Percentiles rank a stretch among this genome's conserved stretches.
Conservation (phyloP, 306 rosid species). For the Astragalus membranaceus region DNA sequence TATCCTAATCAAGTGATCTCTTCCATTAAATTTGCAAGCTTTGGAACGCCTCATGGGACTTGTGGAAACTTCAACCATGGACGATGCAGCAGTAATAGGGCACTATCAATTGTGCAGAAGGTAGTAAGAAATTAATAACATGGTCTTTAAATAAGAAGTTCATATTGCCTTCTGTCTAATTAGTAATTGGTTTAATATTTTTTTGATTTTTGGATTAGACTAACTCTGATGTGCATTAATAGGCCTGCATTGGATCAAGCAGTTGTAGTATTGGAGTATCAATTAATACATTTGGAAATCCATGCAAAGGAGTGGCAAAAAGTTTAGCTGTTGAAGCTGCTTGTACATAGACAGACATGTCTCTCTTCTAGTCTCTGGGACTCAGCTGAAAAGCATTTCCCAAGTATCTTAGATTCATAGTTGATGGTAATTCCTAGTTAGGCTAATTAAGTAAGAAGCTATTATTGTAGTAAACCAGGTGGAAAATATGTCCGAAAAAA, state of each 20-base stretch:
- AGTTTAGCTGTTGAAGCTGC: constrained; percentile 90
- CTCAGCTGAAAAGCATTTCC: not conserved
- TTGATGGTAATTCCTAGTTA: constrained; percentile 20
- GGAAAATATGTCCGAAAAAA: not conserved
- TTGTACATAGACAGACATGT: constrained; percentile 40
- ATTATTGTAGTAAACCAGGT: not conserved
- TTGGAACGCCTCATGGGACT: constrained; percentile 68
- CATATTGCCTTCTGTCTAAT: not conserved
- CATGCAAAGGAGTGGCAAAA: constrained; percentile 60
- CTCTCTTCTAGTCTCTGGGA: constrained; percentile 1
- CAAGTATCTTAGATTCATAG: not conserved
- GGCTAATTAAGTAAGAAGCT: not conserved
- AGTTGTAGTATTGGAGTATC: constrained; percentile 66
- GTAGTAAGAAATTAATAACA: constrained; percentile 4
- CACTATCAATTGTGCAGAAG: constrained; percentile 67
- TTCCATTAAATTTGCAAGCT: constrained; percentile 82
- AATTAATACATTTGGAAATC: constrained; percentile 51
- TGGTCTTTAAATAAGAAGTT: not conserved
- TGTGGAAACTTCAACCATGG: constrained; percentile 77
- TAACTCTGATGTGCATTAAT: not conserved
- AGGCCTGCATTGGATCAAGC: constrained; percentile 86
- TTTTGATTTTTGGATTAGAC: not conserved
- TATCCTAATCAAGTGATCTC: constrained; percentile 65
- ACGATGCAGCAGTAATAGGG: constrained; percentile 51
- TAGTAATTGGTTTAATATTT: not conserved